Conservation (phyloP, 345 rosid genomes). For the Syzygium jambos region DNA sequence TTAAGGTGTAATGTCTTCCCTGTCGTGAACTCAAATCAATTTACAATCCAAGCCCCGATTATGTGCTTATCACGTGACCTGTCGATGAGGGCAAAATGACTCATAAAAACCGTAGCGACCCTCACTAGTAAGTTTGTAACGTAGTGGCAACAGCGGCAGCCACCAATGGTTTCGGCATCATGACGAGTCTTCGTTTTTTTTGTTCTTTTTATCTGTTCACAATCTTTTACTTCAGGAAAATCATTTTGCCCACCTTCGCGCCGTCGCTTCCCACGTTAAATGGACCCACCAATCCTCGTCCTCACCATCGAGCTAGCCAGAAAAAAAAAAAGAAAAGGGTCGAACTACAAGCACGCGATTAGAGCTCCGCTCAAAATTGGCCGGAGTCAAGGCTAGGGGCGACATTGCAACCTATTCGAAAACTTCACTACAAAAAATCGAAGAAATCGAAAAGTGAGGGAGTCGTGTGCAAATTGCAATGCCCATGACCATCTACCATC, state of each 20-base stretch:
- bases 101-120: not conserved
- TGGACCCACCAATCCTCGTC: too few species aligned
- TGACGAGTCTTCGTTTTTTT: not conserved
- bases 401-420: not conserved
- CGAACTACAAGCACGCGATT: not conserved
- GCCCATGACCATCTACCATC: not conserved
- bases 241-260: not conserved
- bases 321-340: too few species aligned
- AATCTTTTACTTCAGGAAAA: not conserved
- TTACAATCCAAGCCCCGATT: not conserved
- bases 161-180: not conserved
- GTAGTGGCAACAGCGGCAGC: not conserved
- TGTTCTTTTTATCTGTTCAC: not conserved
- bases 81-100: not conserved
- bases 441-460: not conserved
- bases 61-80: not conserved
- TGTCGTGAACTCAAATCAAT: not conserved
- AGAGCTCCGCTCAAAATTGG: not conserved
- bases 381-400: not conserved
- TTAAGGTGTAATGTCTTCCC: not conserved
- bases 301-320: too few species aligned
- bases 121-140: not conserved
- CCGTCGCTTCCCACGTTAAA: not conserved
- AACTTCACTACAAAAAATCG: too few species aligned
- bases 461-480: not conserved